phyloP scores from a whole-genome alignment of 179 eudicot species.

The Dionaea muscipula region DNA sequence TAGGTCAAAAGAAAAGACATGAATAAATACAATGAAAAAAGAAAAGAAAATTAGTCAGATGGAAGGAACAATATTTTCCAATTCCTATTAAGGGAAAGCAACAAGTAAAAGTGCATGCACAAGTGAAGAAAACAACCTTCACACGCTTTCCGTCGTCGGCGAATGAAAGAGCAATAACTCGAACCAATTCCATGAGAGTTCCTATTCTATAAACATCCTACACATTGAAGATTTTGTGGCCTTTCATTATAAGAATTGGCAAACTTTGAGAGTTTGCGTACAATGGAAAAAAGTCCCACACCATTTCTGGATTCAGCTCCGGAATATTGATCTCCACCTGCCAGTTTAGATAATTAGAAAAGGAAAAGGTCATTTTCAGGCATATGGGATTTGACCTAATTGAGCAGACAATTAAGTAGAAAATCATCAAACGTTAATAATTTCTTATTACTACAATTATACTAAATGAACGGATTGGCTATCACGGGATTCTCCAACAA shows the following conservation, averaged over 20 bases:
- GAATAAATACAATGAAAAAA: not conserved
- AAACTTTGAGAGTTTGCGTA: not conserved
- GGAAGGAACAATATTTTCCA: too few relatives aligned
- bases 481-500: too few relatives aligned
- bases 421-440: too few relatives aligned
- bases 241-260: too few relatives aligned
- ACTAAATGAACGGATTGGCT: too few relatives aligned
- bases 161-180: slow-evolving; percentile 69
- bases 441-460: too few relatives aligned
- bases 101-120: not conserved
- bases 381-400: too few relatives aligned
- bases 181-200: slow-evolving; percentile 88
- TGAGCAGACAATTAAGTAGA: too few relatives aligned
- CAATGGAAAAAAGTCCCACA: slow-evolving; percentile 18
- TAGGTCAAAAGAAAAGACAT: slow-evolving; percentile 3
- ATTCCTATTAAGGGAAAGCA: not conserved
- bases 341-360: slow-evolving; percentile 4
- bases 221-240: slow-evolving; percentile 16
- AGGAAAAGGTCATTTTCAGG: too few relatives aligned
- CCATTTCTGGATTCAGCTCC: slow-evolving; percentile 87
- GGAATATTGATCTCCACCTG: slow-evolving; percentile 96
- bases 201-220: slow-evolving; percentile 99
- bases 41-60: too few relatives aligned
- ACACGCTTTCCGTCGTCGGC: slow-evolving; percentile 94
- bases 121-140: slow-evolving; percentile 40